Evolutionary conservation across 306 rosid genomes (phyloP), one percentile per base, ranked within the genome.

Genomic region (Morella rubra): DNA sequence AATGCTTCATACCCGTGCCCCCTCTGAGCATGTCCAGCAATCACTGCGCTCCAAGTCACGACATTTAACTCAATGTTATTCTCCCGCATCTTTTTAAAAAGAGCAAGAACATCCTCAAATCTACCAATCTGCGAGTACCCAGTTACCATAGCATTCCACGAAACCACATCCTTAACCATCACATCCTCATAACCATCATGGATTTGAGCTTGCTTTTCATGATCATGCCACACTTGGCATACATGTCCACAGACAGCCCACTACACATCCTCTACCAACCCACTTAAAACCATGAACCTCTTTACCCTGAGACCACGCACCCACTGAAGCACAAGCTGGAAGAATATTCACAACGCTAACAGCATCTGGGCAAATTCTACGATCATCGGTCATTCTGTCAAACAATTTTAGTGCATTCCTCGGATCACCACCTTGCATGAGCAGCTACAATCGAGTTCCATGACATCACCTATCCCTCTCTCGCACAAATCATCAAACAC

Each of bases 101-200:
- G 51, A 76, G 87, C 76, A 62, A 88, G 76, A 40, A 88, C 96
- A 76, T 81, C 82, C 13, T 87, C 92, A 84, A 79, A 90, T 71
- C 84, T 81, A 15, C 93, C 97, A 55, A 80, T 82, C 76, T 86
- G 96, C 77, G 98, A 93, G 85, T 83, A 91, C 46, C 93, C 97
- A 1, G 96, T 90, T 11, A 93, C 96, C 89, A 93, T 90, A 20
- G 92, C 88, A 87, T 93, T 93, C 96, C 97, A 93, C 49, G 96
- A 87, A 84, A 93, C 93, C 77, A 93, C 92, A 82, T 93, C 98
- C 89, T 87, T 93, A 66, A 72, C 81, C 83, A 72, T 73, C 96
- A 91, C n/a, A n/a, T n/a, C n/a, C n/a, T n/a, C n/a, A n/a, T 93
- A 66, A 72, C 81, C 83, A 72, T 73, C 96, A 91, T 93, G 84